These are phyloP conservation scores for Maudiozyma turicensis DNA, from an alignment of 805 yeast genomes.

Conservation along the genomic window DNA sequence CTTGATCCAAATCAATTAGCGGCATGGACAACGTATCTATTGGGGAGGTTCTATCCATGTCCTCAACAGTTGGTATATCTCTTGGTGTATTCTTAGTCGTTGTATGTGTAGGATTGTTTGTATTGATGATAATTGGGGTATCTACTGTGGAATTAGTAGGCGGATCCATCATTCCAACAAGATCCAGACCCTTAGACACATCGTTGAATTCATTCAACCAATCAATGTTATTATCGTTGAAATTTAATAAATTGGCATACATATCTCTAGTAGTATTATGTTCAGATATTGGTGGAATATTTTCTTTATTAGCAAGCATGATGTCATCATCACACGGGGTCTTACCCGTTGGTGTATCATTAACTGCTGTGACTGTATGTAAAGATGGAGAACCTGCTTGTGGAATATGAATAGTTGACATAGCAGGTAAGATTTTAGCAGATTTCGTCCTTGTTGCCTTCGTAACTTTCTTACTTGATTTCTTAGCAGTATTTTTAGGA, in stretches of 20 bases:
- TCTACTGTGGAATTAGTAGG: neutral
- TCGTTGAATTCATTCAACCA: conserved; percentile 21
- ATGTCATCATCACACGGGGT: neutral
- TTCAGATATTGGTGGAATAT: conserved; percentile 16
- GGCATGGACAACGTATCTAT: conserved; percentile 29
- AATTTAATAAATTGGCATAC: conserved; percentile 12
- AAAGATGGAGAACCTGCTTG: neutral
- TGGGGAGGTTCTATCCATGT: conserved; percentile 26
- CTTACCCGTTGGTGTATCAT: neutral
- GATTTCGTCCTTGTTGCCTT: conserved; percentile 1
- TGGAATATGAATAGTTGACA: conserved; percentile 2
- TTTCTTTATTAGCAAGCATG: conserved; percentile 20
- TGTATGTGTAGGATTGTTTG: neutral
- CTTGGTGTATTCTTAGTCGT: conserved; percentile 2
- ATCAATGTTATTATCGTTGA: conserved; percentile 14
- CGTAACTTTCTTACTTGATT: conserved; percentile 2
- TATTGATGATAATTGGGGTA: neutral
- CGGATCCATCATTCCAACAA: neutral
- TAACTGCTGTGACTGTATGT: neutral
- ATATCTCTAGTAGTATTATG: neutral
- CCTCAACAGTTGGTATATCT: conserved; percentile 11
- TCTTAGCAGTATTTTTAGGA: neutral
- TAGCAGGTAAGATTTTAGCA: neutral
- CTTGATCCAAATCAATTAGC: conserved; percentile 24
- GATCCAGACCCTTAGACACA: conserved; percentile 2